phyloP scores from a whole-genome alignment of 352 stramenopile species.

The Albugo laibachii region DNA sequence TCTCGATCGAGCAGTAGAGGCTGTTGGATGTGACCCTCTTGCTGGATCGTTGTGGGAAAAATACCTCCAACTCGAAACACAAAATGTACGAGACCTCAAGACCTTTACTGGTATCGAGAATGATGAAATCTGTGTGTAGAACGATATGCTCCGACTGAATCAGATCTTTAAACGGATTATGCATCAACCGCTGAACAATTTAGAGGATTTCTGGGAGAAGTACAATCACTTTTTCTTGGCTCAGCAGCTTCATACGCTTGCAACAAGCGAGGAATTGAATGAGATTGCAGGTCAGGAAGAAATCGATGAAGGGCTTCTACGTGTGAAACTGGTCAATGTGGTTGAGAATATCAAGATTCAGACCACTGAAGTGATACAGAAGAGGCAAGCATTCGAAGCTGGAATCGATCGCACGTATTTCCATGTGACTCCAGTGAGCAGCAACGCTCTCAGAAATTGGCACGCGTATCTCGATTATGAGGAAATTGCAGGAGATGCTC shows the following conservation, averaged over 20 bases:
- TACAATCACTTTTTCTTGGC: slow-evolving; percentile 72
- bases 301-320: slow-evolving; percentile 61
- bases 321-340: slow-evolving; percentile 65
- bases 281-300: slow-evolving; percentile 18
- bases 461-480: slow-evolving; percentile 64
- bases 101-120: neutral
- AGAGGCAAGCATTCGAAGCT: slow-evolving; percentile 49
- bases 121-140: slow-evolving; percentile 14
- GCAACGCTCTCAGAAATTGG: slow-evolving; percentile 55
- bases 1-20: slow-evolving; percentile 27
- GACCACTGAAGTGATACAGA: slow-evolving; percentile 33
- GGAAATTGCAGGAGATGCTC: slow-evolving; percentile 24
- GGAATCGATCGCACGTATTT: slow-evolving; percentile 66
- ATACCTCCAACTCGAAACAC: slow-evolving; percentile 60
- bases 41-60: slow-evolving; percentile 54
- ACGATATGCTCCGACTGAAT: slow-evolving; percentile 63
- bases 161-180: slow-evolving; percentile 67
- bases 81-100: slow-evolving; percentile 23
- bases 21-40: slow-evolving; percentile 38
- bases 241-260: slow-evolving; percentile 37
- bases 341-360: slow-evolving; percentile 55
- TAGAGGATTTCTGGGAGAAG: slow-evolving; percentile 72
- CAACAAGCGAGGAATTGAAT: slow-evolving; percentile 38
- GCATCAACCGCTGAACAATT: slow-evolving; percentile 40
- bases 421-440: slow-evolving; percentile 48